Percentiles rank a stretch among this genome's conserved stretches.
These are phyloP conservation scores for Ambrosiella cleistominuta DNA, from an alignment of 2,329 filamentous ascomycete genomes.

Conservation along the genomic window DNA sequence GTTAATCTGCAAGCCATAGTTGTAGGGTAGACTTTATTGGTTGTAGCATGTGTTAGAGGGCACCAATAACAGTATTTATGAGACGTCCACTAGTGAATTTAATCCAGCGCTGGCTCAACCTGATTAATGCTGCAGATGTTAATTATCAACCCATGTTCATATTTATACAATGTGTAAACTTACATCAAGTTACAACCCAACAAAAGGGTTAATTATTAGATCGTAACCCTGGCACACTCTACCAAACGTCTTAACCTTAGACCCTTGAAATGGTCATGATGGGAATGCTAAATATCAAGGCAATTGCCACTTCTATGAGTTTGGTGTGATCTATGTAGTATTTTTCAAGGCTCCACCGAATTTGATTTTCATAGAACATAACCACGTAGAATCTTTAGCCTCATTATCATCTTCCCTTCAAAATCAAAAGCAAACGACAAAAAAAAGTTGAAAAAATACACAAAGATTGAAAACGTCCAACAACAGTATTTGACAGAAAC, in stretches of 20 bases:
- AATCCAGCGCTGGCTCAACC: neutral
- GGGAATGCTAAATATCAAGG: no score
- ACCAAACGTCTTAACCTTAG: neutral
- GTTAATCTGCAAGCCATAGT: neutral
- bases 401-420: no score
- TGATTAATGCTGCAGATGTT: neutral
- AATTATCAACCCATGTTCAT: neutral
- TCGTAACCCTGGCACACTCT: neutral
- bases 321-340: no score
- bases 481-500: neutral
- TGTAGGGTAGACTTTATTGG: neutral
- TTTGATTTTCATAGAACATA: no score
- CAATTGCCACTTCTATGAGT: no score
- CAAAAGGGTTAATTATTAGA: neutral
- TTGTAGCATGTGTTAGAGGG: neutral
- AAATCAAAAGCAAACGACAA: neutral
- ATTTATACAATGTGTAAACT: neutral
- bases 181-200: neutral
- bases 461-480: neutral
- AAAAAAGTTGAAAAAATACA: neutral
- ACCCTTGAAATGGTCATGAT: neutral
- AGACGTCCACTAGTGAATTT: neutral
- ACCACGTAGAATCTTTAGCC: no score
- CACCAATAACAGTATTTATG: neutral
- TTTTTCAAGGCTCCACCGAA: no score